Conservation (phyloP, 495 filamentous ascomycete species). For the Daldinia childiae region DNA sequence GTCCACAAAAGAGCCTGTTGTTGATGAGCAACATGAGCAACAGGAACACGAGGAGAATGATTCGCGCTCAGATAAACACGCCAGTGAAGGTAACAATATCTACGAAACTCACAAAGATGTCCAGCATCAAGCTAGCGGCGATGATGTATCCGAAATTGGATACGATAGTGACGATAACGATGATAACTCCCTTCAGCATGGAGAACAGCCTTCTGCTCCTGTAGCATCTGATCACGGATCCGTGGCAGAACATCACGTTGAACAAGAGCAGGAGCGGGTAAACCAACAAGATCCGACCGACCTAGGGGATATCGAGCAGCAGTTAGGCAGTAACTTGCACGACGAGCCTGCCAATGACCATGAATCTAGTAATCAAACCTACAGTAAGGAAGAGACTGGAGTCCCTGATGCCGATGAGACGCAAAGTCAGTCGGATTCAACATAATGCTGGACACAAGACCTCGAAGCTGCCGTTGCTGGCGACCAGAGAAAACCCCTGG, state of each 20-base stretch:
- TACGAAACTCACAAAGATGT: conserved; percentile 40
- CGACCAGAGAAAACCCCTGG: conserved; percentile 17
- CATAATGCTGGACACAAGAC: conserved; percentile 9
- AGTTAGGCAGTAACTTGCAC: conserved; percentile 52
- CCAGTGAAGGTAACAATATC: conserved; percentile 44
- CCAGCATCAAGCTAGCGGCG: conserved; percentile 13
- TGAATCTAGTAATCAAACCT: conserved; percentile 24
- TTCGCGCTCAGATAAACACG: conserved; percentile 1
- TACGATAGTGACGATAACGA: conserved; percentile 32
- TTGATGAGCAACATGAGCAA: background rate
- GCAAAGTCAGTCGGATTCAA: conserved; percentile 3
- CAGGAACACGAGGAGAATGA: background rate
- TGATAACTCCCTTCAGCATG: conserved; percentile 8
- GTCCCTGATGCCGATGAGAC: conserved; percentile 23
- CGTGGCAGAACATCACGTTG: conserved; percentile 3
- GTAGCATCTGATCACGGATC: conserved; percentile 6
- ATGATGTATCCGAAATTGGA: conserved; percentile 45
- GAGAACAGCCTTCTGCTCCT: background rate
- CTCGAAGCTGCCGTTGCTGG: background rate
- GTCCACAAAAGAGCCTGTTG: conserved; percentile 3
- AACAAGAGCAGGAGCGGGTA: conserved; percentile 14
- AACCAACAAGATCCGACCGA: conserved; percentile 26
- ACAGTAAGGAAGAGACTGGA: conserved; percentile 25
- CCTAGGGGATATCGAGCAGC: conserved; percentile 53
- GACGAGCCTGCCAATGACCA: conserved; percentile 47